These are phyloP conservation scores for Cucumis melo DNA, from an alignment of 306 rosid genomes.

Conservation along the genomic window DNA sequence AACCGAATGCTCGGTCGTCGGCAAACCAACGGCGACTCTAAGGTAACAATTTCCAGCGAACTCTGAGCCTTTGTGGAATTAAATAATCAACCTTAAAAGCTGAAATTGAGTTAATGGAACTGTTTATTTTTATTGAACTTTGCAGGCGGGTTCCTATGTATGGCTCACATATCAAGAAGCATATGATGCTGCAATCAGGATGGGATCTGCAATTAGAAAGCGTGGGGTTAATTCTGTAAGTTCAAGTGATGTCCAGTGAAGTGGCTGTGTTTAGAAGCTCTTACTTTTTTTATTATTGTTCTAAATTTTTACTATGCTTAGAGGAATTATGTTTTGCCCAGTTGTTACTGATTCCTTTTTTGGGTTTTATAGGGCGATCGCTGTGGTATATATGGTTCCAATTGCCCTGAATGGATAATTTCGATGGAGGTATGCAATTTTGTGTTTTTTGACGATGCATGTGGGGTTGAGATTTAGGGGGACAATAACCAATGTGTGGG, in stretches of 20 bases:
- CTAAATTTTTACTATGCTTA: background rate
- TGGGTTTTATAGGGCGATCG: conserved; percentile 49
- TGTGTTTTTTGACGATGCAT: background rate
- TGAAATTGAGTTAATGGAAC: background rate
- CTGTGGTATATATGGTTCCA: conserved; percentile 78
- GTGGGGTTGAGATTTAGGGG: background rate
- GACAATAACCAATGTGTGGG: background rate
- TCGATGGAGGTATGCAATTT: conserved; percentile 63
- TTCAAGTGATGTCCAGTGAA: background rate
- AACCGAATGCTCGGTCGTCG: conserved; percentile 66
- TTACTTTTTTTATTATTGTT: background rate
- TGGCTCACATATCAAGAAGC: conserved; percentile 57
- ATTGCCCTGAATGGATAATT: conserved; percentile 73
- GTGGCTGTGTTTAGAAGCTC: background rate
- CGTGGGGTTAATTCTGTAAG: conserved; percentile 64
- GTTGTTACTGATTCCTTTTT: background rate
- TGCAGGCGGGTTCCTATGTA: conserved; percentile 32
- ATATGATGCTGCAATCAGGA: conserved; percentile 35
- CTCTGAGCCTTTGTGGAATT: background rate
- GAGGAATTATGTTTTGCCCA: background rate
- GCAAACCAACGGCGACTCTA: conserved; percentile 31
- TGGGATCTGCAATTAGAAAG: conserved; percentile 62
- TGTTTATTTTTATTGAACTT: background rate
- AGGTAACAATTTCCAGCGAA: conserved; percentile 25
- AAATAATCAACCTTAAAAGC: background rate